Conservation (phyloP, 345 rosid genomes). For the Durio zibethinus region DNA sequence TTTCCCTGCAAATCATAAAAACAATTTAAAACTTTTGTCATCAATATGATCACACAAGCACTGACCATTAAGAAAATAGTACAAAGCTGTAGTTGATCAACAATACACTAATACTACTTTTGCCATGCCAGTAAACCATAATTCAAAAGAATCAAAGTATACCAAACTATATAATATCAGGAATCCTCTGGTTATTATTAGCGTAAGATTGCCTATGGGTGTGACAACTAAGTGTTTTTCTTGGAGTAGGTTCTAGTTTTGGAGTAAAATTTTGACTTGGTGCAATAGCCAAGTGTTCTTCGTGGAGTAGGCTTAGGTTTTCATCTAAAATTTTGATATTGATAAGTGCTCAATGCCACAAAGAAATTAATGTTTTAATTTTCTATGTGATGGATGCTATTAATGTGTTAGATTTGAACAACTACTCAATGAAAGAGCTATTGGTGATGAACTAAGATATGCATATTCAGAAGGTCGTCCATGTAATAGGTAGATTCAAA, state of each 20-base stretch:
- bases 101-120: background rate
- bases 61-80: background rate
- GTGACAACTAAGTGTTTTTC: background rate
- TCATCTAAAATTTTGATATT: background rate
- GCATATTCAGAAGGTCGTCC: too few relatives aligned
- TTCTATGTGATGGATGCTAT: background rate
- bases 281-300: background rate
- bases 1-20: background rate
- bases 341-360: background rate
- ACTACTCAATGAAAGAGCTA: background rate
- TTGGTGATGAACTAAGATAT: background rate
- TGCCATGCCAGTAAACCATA: background rate
- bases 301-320: background rate
- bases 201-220: background rate
- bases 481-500: background rate
- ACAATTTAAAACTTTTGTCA: background rate
- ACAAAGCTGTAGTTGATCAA: background rate
- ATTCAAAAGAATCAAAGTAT: background rate
- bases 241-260: background rate
- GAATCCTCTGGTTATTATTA: background rate
- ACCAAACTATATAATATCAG: background rate
- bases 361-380: background rate
- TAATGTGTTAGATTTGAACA: background rate
- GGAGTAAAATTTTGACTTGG: too few relatives aligned
- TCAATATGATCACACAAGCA: conserved; percentile 3